Percentiles rank a stretch among this genome's conserved stretches.
Conservation (phyloP, 345 rosid species). For the Aethionema arabicum region DNA sequence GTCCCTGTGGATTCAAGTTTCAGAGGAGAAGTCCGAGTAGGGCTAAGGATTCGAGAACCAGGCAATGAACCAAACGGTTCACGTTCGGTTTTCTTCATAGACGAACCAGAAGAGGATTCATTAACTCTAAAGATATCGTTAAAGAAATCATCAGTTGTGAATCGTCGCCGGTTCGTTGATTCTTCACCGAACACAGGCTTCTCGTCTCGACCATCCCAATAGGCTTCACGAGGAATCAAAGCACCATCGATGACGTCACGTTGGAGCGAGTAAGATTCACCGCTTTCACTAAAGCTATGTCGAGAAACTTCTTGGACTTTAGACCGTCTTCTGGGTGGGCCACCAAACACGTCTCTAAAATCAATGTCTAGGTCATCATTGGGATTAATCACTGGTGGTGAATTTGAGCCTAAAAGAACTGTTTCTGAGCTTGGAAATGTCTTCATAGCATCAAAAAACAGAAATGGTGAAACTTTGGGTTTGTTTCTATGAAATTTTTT, state of each 20-base stretch:
- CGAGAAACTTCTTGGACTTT: conserved; percentile 44
- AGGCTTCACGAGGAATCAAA: conserved; percentile 22
- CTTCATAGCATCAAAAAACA: conserved; percentile 35
- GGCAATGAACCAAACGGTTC: conserved; percentile 48
- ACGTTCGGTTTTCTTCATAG: conserved; percentile 44
- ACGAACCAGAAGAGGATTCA: conserved; percentile 49
- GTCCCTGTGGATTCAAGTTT: conserved; percentile 48
- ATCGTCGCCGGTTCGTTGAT: conserved; percentile 40
- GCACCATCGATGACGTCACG: conserved; percentile 34
- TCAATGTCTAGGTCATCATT: conserved; percentile 54
- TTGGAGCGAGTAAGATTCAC: conserved; percentile 16
- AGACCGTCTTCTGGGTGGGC: conserved; percentile 63
- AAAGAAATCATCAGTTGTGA: conserved; percentile 53
- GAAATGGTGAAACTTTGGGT: conserved; percentile 17
- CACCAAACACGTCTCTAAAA: conserved; percentile 83
- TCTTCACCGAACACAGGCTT: conserved; percentile 86
- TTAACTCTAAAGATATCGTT: conserved; percentile 65
- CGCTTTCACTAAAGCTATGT: conserved; percentile 44
- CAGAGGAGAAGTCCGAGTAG: conserved; percentile 49
- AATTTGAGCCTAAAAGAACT: conserved; percentile 38
- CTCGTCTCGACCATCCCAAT: conserved; percentile 46
- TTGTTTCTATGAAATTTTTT: background rate
- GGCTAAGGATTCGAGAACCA: conserved; percentile 61
- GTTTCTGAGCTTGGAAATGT: conserved; percentile 38
- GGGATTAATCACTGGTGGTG: conserved; percentile 31